A percentile compares a stretch with the other conserved stretches of the same genome.
These are phyloP conservation scores for Entamoeba dispar DNA, from an alignment of 208 protist species.

Conservation along the genomic window DNA sequence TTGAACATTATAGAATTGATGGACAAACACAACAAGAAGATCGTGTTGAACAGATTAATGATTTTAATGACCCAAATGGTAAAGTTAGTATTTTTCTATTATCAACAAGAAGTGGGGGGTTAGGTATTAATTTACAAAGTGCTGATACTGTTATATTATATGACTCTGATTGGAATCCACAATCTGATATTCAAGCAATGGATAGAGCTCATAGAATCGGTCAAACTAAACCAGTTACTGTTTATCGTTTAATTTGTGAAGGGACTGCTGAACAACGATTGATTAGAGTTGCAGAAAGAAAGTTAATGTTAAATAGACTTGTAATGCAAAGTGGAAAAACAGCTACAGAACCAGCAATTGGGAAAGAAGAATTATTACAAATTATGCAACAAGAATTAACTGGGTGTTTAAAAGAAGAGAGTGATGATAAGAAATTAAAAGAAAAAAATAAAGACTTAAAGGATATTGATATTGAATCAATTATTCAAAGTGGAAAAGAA, in stretches of 20 bases:
- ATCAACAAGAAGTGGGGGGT: slow-evolving; percentile 75
- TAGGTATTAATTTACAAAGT: slow-evolving; percentile 84
- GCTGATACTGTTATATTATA: slow-evolving; percentile 97
- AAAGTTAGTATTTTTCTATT: slow-evolving; percentile 79
- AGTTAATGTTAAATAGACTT: slow-evolving; percentile 1
- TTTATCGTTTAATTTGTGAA: background rate
- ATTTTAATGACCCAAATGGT: slow-evolving; percentile 33
- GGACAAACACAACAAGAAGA: slow-evolving; percentile 13
- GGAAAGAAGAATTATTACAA: background rate
- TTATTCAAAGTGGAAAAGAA: background rate
- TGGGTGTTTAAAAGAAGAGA: background rate
- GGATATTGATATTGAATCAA: background rate
- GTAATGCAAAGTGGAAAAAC: slow-evolving; percentile 3
- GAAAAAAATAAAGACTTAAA: background rate
- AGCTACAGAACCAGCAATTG: background rate
- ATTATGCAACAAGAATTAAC: background rate
- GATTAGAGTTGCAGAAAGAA: background rate
- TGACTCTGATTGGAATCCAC: slow-evolving; percentile 92
- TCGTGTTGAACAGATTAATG: slow-evolving; percentile 13
- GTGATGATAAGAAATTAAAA: background rate
- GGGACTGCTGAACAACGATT: slow-evolving; percentile 8
- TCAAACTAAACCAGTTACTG: slow-evolving; percentile 9
- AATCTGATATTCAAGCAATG: slow-evolving; percentile 55
- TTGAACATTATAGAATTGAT: slow-evolving; percentile 16
- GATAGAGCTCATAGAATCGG: slow-evolving; percentile 45